A percentile compares a stretch with the other conserved stretches of the same genome.
phyloP scores from a whole-genome alignment of 257 asterid species.

The Agastache rugosa region DNA sequence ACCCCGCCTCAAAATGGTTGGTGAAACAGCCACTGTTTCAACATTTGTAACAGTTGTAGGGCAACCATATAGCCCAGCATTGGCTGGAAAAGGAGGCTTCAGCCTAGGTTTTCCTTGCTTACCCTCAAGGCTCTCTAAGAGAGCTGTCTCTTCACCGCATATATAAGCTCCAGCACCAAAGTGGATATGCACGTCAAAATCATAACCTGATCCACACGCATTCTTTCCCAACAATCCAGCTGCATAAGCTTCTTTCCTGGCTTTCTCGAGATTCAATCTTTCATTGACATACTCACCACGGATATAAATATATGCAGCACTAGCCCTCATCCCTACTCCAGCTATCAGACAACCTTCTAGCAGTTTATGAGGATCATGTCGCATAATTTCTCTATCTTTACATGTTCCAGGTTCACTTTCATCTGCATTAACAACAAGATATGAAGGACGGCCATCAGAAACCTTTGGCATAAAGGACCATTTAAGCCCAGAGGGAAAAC shows the following conservation, averaged over 20 bases:
- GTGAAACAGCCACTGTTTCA: conserved; percentile 98
- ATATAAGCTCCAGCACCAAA: conserved; percentile 98
- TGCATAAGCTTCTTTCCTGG: conserved; percentile 91
- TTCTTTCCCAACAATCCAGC: conserved; percentile 92
- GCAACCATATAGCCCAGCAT: conserved; percentile 95
- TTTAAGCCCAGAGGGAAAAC: conserved; percentile 96
- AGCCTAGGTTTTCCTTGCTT: conserved; percentile 97
- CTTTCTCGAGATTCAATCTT: conserved; percentile 79
- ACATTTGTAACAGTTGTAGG: conserved; percentile 98
- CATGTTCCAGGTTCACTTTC: conserved; percentile 99
- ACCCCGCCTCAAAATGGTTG: conserved; percentile 95
- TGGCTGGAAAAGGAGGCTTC: conserved; percentile 99
- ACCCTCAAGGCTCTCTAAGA: conserved; percentile 98
- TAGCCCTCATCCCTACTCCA: conserved; percentile 99
- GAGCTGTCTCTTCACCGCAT: conserved; percentile 99
- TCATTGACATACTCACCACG: conserved; percentile 98
- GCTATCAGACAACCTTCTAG: conserved; percentile 97
- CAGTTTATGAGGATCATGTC: conserved; percentile 97
- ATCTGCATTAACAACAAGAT: conserved; percentile 98
- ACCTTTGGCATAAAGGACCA: conserved; percentile 99
- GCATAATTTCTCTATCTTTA: conserved; percentile 98
- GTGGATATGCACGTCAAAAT: conserved; percentile 95
- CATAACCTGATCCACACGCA: conserved; percentile 97
- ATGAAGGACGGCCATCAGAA: conserved; percentile 97
- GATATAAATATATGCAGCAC: conserved; percentile 93